Evolutionary conservation across 192 early-diverging fungal species (phyloP).

Genomic region (Podila horticola): DNA sequence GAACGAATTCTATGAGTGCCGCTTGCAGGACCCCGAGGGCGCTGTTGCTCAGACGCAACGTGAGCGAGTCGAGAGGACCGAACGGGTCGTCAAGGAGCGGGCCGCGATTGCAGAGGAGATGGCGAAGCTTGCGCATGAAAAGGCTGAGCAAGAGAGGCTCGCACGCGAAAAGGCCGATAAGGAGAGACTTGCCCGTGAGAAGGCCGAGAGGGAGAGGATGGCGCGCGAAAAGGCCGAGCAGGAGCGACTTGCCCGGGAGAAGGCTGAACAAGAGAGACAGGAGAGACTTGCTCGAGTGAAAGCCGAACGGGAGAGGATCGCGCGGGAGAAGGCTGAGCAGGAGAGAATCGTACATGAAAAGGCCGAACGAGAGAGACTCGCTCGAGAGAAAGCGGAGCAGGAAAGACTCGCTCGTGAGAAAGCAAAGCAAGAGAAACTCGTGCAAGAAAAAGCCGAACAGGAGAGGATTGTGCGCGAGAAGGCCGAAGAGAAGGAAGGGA

Average conservation of each 20-base stretch:
- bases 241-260: background rate
- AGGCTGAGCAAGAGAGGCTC: constrained; percentile 8
- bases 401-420: background rate
- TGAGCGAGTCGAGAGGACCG: background rate
- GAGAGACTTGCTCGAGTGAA: constrained; percentile 2
- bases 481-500: background rate
- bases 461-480: background rate
- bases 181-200: background rate
- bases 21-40: too few relatives aligned
- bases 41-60: too few relatives aligned
- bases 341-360: background rate
- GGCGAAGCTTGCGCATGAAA: background rate
- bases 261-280: background rate
- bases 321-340: constrained; percentile 2
- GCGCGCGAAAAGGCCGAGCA: background rate
- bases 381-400: constrained; percentile 4
- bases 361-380: background rate
- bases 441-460: constrained; percentile 2
- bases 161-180: constrained; percentile 4
- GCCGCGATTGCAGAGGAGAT: background rate
- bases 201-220: background rate
- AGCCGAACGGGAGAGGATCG: background rate
- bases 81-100: background rate
- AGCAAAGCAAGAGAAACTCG: background rate
- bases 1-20: too few relatives aligned